These are phyloP conservation scores for Tolypocladium guangdongense DNA, from an alignment of 2,329 filamentous ascomycete species.

Conservation along the genomic window DNA sequence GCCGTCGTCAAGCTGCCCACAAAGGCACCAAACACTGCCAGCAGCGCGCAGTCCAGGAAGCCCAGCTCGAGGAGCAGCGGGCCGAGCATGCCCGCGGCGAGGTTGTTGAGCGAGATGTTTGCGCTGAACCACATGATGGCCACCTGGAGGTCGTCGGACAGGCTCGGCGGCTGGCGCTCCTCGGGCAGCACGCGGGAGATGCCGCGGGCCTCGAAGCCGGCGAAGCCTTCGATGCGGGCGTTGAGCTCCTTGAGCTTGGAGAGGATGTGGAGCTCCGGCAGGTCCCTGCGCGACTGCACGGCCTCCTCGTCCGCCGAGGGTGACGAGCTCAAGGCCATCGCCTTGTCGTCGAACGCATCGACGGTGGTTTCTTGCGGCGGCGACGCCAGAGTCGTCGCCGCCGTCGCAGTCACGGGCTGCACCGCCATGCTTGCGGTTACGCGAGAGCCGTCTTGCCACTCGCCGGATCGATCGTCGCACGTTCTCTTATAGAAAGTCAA, in stretches of 20 bases:
- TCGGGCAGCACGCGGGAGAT: slow-evolving; percentile 26
- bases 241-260: slow-evolving; percentile 8
- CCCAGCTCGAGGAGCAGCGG: slow-evolving; percentile 59
- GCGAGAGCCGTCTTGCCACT: not conserved
- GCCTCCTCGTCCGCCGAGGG: not conserved
- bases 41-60: slow-evolving; percentile 61
- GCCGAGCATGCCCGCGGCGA: slow-evolving; percentile 59
- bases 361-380: not conserved
- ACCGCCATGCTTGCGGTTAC: not conserved
- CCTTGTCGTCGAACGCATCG: not conserved
- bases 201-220: slow-evolving; percentile 28
- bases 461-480: not conserved
- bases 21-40: slow-evolving; percentile 65
- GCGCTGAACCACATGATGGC: slow-evolving; percentile 32
- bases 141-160: slow-evolving; percentile 25
- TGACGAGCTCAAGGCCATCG: not conserved
- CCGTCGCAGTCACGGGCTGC: not conserved
- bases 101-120: slow-evolving; percentile 32
- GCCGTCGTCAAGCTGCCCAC: slow-evolving; percentile 62
- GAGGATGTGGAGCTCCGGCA: not conserved
- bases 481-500: not conserved
- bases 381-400: not conserved
- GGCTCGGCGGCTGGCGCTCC: slow-evolving; percentile 22
- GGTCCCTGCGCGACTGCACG: not conserved
- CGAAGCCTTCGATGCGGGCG: slow-evolving; percentile 16